phyloP scores from a whole-genome alignment of 768 basidiomycete species.

The Suillus bovinus region DNA sequence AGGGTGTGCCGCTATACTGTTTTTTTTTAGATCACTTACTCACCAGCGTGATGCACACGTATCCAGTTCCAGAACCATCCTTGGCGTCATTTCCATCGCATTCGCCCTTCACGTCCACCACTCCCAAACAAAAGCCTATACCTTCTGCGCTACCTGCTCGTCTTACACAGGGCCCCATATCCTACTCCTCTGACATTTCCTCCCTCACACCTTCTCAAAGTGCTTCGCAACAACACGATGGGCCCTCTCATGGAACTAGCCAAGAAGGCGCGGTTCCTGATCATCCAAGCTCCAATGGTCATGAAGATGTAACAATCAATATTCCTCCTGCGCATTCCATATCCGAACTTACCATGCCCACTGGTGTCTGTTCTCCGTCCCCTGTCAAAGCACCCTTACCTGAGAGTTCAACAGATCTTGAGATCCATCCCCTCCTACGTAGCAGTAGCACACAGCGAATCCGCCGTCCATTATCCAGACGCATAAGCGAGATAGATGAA shows the following conservation, averaged over 20 bases:
- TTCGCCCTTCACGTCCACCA: constrained; percentile 5
- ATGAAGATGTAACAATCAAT: constrained; percentile 19
- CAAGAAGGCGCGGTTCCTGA: constrained; percentile 19
- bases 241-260: constrained; percentile 20
- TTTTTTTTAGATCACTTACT: not conserved
- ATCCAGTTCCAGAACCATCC: not conserved
- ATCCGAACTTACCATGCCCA: constrained; percentile 28
- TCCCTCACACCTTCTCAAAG: constrained; percentile 78
- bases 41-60: not conserved
- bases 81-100: constrained; percentile 8
- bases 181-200: constrained; percentile 51
- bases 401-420: not conserved
- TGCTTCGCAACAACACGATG: constrained; percentile 53
- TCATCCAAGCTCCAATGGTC: not conserved
- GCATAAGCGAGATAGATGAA: constrained; percentile 28
- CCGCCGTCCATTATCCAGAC: constrained; percentile 25
- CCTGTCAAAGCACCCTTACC: constrained; percentile 4
- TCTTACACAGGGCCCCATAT: constrained; percentile 19
- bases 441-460: constrained; percentile 9
- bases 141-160: constrained; percentile 13
- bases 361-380: constrained; percentile 12
- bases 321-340: constrained; percentile 30
- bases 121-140: constrained; percentile 11
- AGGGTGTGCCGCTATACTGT: constrained; percentile 3
- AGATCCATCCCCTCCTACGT: not conserved